Conservation (phyloP, 2,329 filamentous ascomycete species). For the Colletotrichum sp. region DNA sequence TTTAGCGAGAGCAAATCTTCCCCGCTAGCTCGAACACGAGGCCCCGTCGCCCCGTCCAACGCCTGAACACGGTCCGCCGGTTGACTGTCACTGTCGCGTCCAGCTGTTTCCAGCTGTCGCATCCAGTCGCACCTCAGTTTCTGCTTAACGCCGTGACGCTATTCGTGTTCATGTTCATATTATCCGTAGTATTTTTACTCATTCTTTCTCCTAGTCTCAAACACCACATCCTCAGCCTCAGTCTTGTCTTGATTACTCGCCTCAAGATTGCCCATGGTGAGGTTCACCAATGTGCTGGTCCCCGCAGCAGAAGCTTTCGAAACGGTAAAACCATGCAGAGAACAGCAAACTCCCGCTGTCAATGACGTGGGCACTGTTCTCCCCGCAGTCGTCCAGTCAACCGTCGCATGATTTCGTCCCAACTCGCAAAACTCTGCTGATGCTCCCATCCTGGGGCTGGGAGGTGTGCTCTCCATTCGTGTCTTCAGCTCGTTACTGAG, state of each 20-base stretch:
- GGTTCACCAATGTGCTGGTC: neutral
- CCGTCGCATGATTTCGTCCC: constrained; percentile 14
- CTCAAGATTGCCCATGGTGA: neutral
- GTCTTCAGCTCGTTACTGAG: neutral
- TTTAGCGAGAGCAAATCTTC: constrained; percentile 1
- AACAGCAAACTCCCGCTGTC: constrained; percentile 20
- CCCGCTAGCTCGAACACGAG: constrained; percentile 12
- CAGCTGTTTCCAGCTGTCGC: neutral
- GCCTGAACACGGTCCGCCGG: neutral
- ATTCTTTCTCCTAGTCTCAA: neutral
- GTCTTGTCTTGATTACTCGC: neutral
- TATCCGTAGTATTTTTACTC: neutral
- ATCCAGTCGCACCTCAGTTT: neutral
- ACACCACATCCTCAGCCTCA: neutral
- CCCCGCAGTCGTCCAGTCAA: constrained; percentile 7
- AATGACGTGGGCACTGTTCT: neutral
- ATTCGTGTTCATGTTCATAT: neutral
- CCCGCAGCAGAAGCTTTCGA: neutral
- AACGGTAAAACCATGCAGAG: constrained; percentile 1
- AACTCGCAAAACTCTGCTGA: constrained; percentile 4
- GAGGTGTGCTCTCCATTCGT: neutral
- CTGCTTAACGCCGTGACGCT: neutral
- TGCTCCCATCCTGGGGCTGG: neutral
- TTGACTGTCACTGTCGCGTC: neutral
- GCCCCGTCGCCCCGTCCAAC: constrained; percentile 1